Evolutionary conservation across 345 rosid genomes (phyloP).

Genomic region (Eucalyptus curtisii): DNA sequence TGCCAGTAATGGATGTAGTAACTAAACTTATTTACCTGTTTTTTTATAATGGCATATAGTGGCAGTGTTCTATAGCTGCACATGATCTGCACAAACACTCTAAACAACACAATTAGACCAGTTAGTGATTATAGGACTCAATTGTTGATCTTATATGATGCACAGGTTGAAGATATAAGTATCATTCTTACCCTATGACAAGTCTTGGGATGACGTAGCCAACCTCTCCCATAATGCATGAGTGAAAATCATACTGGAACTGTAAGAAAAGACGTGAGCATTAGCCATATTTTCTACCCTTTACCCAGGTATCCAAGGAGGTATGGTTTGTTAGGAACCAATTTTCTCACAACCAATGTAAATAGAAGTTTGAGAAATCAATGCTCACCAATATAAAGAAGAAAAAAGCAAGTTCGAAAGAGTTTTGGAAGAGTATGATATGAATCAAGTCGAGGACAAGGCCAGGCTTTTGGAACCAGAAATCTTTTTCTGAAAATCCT

Average conservation of each 20-base stretch:
- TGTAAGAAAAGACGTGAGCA: constrained; percentile 1
- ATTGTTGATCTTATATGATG: not conserved
- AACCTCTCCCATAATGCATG: constrained; percentile 72
- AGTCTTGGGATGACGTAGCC: constrained; percentile 53
- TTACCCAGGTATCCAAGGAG: too few species aligned
- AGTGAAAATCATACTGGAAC: constrained; percentile 57
- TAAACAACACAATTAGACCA: not conserved
- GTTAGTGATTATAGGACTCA: not conserved
- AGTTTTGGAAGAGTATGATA: constrained; percentile 69
- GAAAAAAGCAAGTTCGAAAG: constrained; percentile 73
- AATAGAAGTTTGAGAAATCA: not conserved
- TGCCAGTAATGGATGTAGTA: not conserved
- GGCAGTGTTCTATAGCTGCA: constrained; percentile 88
- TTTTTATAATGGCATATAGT: constrained; percentile 60
- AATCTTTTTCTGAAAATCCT: constrained; percentile 68
- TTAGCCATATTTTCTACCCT: not conserved
- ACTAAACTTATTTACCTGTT: constrained; percentile 33
- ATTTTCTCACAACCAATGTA: not conserved
- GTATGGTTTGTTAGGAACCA: not conserved
- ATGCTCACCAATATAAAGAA: constrained; percentile 61
- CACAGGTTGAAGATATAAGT: not conserved
- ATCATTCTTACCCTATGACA: constrained; percentile 48
- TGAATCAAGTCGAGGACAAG: constrained; percentile 61
- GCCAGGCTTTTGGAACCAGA: constrained; percentile 55
- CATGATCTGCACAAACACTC: constrained; percentile 54